phyloP scores from a whole-genome alignment of 352 stramenopile species.

The Saprolegnia parasitica region DNA sequence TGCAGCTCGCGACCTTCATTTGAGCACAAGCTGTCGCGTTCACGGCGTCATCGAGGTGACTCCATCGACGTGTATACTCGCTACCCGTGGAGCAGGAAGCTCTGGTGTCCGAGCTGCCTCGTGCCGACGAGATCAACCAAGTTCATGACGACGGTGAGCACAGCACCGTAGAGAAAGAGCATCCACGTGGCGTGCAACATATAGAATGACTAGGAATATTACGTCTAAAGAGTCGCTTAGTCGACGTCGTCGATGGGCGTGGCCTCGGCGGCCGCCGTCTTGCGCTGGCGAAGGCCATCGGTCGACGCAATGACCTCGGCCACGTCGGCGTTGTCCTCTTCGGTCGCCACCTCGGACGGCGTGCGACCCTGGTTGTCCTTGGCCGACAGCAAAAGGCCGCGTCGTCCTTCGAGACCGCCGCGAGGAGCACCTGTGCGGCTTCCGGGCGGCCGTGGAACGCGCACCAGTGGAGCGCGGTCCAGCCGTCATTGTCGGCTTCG shows the following conservation, averaged over 20 bases:
- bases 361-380: conserved; percentile 62
- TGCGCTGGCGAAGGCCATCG: conserved; percentile 26
- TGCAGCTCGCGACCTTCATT: no score
- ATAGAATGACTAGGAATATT: not conserved
- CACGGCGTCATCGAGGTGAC: no score
- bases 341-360: conserved; percentile 57
- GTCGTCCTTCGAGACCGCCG: conserved; percentile 37
- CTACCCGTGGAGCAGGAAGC: no score
- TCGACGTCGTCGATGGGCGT: conserved; percentile 66
- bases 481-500: conserved; percentile 70
- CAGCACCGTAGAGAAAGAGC: no score
- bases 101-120: no score
- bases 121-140: no score
- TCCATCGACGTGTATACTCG: no score
- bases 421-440: conserved; percentile 55
- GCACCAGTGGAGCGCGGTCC: conserved; percentile 79
- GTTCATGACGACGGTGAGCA: no score
- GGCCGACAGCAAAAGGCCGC: conserved; percentile 42
- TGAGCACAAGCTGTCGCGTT: no score
- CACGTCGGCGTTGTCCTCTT: conserved; percentile 66
- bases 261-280: conserved; percentile 19
- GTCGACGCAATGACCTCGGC: conserved; percentile 54
- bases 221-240: conserved; percentile 34
- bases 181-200: no score
- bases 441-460: conserved; percentile 75